These are phyloP conservation scores for barley (Hordeum vulgare) DNA, from an alignment of 176 grass and related monocot genomes.

Conservation along the genomic window MorexV3_pseudomolecules_assembly NC_058523.1:20411259-20411758, in stretches of 20 bases:
- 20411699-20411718: conserved; percentile 17
- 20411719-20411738: conserved; percentile 11
- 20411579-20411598: neutral
- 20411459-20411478: neutral
- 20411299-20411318: too few species aligned
- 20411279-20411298: too few species aligned
- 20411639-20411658: too few species aligned
- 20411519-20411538: conserved; percentile 77
- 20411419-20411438: neutral
- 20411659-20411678: conserved; percentile 2
- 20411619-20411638: too few species aligned
- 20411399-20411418: neutral
- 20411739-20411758: conserved; percentile 10
- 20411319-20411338: neutral
- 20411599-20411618: neutral
- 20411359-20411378: conserved; percentile 21
- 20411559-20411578: conserved; percentile 63
- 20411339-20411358: conserved; percentile 19
- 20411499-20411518: conserved; percentile 34
- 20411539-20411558: conserved; percentile 54
- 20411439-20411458: neutral
- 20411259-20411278: too few species aligned
- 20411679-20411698: conserved; percentile 53
- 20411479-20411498: neutral
- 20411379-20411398: conserved; percentile 9